A percentile compares a stretch with the other conserved stretches of the same genome.
Conservation (phyloP, 1,284 basidiomycete genomes). For the Rhodotorula mucilaginosa region DNA sequence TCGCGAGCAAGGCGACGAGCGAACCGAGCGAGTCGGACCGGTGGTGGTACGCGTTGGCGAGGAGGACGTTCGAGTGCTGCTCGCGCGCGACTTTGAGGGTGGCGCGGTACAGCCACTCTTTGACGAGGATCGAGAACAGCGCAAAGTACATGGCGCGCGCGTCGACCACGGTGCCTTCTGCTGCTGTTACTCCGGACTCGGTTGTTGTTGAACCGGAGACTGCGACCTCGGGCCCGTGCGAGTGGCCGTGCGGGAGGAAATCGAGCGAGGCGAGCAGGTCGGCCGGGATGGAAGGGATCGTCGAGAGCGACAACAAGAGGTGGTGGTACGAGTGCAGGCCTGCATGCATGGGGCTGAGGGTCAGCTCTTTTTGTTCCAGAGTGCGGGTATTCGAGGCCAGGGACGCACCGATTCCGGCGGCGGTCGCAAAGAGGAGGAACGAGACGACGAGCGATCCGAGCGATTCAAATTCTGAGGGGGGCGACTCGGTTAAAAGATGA, state of each 20-base stretch:
- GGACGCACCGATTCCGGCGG: slow-evolving; percentile 70
- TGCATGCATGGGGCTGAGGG: slow-evolving; percentile 1
- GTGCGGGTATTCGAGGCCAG: not conserved
- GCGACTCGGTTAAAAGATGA: too few relatives aligned
- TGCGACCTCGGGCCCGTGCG: slow-evolving; percentile 38
- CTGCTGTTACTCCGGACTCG: not conserved
- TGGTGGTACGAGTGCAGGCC: slow-evolving; percentile 84
- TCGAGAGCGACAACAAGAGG: slow-evolving; percentile 63
- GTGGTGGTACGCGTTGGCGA: slow-evolving; percentile 91
- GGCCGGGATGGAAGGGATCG: slow-evolving; percentile 50
- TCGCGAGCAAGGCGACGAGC: slow-evolving; percentile 80
- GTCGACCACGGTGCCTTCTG: slow-evolving; percentile 59
- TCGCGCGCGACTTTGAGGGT: slow-evolving; percentile 76
- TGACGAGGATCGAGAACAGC: slow-evolving; percentile 69
- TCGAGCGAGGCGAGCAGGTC: slow-evolving; percentile 47
- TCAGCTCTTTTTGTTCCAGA: not conserved
- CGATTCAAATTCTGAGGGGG: slow-evolving; percentile 49
- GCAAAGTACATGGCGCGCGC: slow-evolving; percentile 98
- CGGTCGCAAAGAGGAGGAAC: slow-evolving; percentile 64
- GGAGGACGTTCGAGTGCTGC: slow-evolving; percentile 83
- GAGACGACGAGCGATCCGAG: slow-evolving; percentile 52
- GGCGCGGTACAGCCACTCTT: slow-evolving; percentile 88
- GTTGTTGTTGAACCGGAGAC: too few relatives aligned
- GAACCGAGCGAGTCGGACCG: slow-evolving; percentile 90
- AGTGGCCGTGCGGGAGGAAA: slow-evolving; percentile 43